Conservation (phyloP, 805 yeast genomes). For the Wickerhamomyces queroliae region DNA sequence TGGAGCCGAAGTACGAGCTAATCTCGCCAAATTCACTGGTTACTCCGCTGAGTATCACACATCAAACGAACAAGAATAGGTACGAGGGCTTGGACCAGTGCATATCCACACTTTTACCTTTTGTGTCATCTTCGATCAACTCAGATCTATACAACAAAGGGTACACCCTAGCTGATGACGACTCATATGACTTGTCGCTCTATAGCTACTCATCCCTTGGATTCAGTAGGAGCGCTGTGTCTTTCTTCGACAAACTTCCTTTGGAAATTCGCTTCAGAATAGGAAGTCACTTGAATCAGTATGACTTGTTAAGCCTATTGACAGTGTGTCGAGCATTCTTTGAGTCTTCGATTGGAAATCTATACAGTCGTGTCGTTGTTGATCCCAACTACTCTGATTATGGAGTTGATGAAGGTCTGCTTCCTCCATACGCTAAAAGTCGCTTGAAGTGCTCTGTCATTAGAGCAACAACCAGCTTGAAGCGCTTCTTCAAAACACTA, state of each 20-base stretch:
- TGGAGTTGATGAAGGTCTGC: too few species aligned
- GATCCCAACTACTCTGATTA: conserved; percentile 34
- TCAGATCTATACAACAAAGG: neutral
- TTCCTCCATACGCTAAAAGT: too few species aligned
- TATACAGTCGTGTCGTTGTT: conserved; percentile 25
- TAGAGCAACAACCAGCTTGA: too few species aligned
- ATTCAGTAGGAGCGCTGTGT: neutral
- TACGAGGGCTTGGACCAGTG: conserved; percentile 1
- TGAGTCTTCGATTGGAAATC: conserved; percentile 25
- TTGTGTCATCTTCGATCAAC: conserved; percentile 9
- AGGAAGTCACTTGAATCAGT: conserved; percentile 31
- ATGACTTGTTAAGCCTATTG: conserved; percentile 30
- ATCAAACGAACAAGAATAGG: too few species aligned
- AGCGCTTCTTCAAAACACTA: conserved; percentile 26
- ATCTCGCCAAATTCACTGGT: too few species aligned
- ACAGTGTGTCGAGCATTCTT: conserved; percentile 26
- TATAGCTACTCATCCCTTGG: too few species aligned
- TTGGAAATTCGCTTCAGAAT: conserved; percentile 29
- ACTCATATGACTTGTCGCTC: too few species aligned
- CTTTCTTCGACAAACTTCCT: conserved; percentile 28
- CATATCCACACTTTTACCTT: conserved; percentile 12
- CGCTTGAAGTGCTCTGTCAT: too few species aligned
- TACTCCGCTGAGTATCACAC: too few species aligned
- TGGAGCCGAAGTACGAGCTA: too few species aligned
- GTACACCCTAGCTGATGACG: too few species aligned